phyloP scores from a whole-genome alignment of 352 stramenopile genomes.

The Globisporangium polare region DNA sequence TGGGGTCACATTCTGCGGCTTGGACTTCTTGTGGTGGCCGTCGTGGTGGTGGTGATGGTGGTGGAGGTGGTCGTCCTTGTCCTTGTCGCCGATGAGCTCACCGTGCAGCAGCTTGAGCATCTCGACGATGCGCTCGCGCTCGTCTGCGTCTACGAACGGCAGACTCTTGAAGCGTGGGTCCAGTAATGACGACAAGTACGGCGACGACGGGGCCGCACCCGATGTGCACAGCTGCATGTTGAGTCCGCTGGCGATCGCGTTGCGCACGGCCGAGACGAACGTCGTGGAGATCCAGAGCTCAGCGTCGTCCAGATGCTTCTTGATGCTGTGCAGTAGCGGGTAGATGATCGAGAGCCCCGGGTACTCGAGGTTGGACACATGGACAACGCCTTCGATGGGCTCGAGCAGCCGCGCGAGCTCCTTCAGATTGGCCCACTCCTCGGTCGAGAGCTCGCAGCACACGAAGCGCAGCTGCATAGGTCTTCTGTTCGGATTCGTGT shows the following conservation, averaged over 20 bases:
- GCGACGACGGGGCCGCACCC: constrained; percentile 35
- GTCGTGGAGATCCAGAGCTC: constrained; percentile 59
- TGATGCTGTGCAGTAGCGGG: constrained; percentile 62
- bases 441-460: constrained; percentile 62
- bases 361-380: constrained; percentile 64
- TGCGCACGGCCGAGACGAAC: constrained; percentile 53
- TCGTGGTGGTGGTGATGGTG: constrained; percentile 14
- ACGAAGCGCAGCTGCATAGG: constrained; percentile 79
- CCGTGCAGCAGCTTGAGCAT: constrained; percentile 50
- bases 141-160: constrained; percentile 48
- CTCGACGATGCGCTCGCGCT: constrained; percentile 51
- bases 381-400: constrained; percentile 62
- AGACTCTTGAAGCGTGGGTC: constrained; percentile 75
- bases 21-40: constrained; percentile 4
- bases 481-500: constrained; percentile 60
- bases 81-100: constrained; percentile 29
- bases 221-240: constrained; percentile 52
- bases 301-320: constrained; percentile 63
- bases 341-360: constrained; percentile 66
- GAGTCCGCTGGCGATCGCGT: constrained; percentile 49
- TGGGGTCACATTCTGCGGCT: neutral
- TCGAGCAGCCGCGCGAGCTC: constrained; percentile 61
- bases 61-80: constrained; percentile 21
- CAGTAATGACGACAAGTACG: constrained; percentile 64
- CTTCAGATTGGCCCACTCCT: constrained; percentile 69